Percentiles rank a stretch among this genome's conserved stretches.
phyloP scores from a whole-genome alignment of 2,329 filamentous ascomycete genomes.

The Pseudonectria buxi region DNA sequence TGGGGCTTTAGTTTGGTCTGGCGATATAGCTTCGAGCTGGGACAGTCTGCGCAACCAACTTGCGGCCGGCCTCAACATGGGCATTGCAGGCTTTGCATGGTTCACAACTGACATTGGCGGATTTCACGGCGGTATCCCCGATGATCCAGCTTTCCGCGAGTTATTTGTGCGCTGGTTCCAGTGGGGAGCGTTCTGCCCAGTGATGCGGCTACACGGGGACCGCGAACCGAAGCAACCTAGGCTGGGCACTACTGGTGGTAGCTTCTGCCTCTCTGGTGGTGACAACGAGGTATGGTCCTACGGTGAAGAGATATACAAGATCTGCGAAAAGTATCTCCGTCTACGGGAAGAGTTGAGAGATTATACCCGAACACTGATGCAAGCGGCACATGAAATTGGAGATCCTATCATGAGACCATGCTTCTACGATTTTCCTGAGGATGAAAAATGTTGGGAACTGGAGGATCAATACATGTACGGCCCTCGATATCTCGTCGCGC shows the following conservation, averaged over 20 bases:
- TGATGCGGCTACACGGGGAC: slow-evolving; percentile 62
- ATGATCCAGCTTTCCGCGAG: slow-evolving; percentile 50
- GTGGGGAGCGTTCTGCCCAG: slow-evolving; percentile 60
- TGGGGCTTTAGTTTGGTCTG: slow-evolving; percentile 60
- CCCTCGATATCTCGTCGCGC: slow-evolving; percentile 49
- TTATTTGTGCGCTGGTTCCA: slow-evolving; percentile 64
- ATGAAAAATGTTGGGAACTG: slow-evolving; percentile 47
- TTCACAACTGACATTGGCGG: slow-evolving; percentile 68
- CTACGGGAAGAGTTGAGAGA: slow-evolving; percentile 51
- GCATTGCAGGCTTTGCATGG: slow-evolving; percentile 56
- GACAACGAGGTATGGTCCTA: slow-evolving; percentile 62
- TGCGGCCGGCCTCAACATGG: slow-evolving; percentile 59
- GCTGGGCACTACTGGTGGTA: slow-evolving; percentile 28
- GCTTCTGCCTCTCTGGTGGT: slow-evolving; percentile 43
- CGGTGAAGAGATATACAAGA: slow-evolving; percentile 51
- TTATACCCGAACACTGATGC: slow-evolving; percentile 54
- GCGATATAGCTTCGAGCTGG: slow-evolving; percentile 62
- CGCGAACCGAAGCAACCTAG: slow-evolving; percentile 46
- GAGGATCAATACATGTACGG: slow-evolving; percentile 61
- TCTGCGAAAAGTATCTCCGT: slow-evolving; percentile 52
- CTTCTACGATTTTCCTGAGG: slow-evolving; percentile 58
- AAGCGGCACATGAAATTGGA: slow-evolving; percentile 51
- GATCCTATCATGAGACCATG: slow-evolving; percentile 54
- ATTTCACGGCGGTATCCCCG: slow-evolving; percentile 58
- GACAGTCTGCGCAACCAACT: slow-evolving; percentile 51